Conservation (phyloP, 1,284 basidiomycete species). For the Rhodotorula glutinis region DNA sequence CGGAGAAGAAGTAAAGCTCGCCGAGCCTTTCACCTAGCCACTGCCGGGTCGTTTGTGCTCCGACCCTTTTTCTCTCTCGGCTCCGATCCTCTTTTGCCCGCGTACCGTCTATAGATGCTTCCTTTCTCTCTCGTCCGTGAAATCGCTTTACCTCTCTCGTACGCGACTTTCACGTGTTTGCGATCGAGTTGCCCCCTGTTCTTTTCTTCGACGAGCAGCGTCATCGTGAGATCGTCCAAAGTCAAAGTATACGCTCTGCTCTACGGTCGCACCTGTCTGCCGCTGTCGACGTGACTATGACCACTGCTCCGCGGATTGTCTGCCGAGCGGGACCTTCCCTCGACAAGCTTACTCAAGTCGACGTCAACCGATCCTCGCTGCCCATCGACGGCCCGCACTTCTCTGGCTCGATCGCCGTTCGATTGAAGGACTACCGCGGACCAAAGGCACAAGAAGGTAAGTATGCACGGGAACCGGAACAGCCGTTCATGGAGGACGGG, state of each 20-base stretch:
- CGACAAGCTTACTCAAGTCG: conserved; percentile 9
- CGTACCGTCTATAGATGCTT: background rate
- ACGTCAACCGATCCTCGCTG: conserved; percentile 10
- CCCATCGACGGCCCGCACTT: background rate
- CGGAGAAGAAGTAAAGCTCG: background rate
- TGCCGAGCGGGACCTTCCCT: conserved; percentile 26
- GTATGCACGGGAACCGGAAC: conserved; percentile 3
- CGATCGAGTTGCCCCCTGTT: background rate
- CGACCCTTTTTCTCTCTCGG: background rate
- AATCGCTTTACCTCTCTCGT: background rate
- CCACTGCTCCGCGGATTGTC: conserved; percentile 21
- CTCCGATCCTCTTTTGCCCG: background rate
- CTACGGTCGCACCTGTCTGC: too few relatives aligned
- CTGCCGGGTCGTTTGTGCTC: background rate
- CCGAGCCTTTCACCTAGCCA: background rate
- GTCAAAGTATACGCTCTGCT: too few relatives aligned
- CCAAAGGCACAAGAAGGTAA: conserved; percentile 1
- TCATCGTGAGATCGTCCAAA: background rate
- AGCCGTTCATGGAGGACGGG: conserved; percentile 20
- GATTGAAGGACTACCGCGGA: conserved; percentile 24
- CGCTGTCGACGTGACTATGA: background rate
- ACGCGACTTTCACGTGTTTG: background rate
- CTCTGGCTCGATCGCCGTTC: conserved; percentile 19
- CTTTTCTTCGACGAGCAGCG: too few relatives aligned
- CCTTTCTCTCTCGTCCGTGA: background rate